These are phyloP conservation scores for Brassica hybrid DNA, from an alignment of 441 rosid genomes.

Conservation along the genomic window DNA sequence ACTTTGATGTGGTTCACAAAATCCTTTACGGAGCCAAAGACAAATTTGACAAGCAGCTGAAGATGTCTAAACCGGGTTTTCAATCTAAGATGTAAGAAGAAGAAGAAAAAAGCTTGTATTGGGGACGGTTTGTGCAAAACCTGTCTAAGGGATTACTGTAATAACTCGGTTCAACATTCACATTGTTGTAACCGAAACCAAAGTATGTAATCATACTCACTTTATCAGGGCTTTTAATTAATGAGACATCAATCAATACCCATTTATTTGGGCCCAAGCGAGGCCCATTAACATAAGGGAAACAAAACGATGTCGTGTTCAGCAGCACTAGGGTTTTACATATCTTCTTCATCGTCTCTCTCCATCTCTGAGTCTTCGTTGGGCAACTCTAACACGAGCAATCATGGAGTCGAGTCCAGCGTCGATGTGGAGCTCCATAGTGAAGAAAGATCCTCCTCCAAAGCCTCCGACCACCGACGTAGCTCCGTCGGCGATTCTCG, in stretches of 20 bases:
- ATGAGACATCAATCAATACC: not conserved
- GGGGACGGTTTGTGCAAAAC: not conserved
- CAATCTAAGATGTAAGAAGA: slow-evolving; percentile 51
- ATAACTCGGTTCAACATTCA: not conserved
- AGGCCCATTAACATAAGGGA: not conserved
- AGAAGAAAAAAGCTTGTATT: not conserved
- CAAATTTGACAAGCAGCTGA: slow-evolving; percentile 47
- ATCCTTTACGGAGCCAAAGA: slow-evolving; percentile 56
- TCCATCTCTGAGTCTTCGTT: slow-evolving; percentile 26
- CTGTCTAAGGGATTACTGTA: not conserved
- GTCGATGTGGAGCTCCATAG: slow-evolving; percentile 64
- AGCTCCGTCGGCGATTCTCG: slow-evolving; percentile 39
- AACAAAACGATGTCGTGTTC: not conserved
- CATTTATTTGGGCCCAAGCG: not conserved
- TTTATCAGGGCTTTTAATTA: not conserved
- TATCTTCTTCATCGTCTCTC: not conserved
- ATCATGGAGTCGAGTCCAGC: slow-evolving; percentile 20
- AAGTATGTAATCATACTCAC: not conserved
- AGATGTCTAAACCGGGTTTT: slow-evolving; percentile 39
- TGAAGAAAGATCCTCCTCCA: slow-evolving; percentile 50
- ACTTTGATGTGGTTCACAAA: slow-evolving; percentile 80
- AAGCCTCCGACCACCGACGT: slow-evolving; percentile 36
- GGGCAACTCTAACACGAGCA: slow-evolving; percentile 18
- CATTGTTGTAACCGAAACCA: not conserved
- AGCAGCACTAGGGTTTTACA: not conserved